These are phyloP conservation scores for Mycena chlorophos DNA, from an alignment of 768 basidiomycete genomes.

Conservation along the genomic window DNA sequence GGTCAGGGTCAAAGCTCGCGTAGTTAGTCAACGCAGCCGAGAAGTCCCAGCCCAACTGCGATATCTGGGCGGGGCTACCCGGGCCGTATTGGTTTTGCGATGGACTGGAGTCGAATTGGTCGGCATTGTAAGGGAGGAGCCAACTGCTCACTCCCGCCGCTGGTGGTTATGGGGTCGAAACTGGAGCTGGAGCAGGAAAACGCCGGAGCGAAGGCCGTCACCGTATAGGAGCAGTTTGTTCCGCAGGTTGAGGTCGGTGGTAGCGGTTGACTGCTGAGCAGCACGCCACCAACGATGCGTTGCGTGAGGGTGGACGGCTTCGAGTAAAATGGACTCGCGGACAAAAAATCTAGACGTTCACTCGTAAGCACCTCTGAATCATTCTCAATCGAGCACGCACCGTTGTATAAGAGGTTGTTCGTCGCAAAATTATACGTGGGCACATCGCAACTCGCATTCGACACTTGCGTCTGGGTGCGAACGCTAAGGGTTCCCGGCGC, in stretches of 20 bases:
- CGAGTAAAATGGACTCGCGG: neutral
- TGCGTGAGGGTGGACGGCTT: neutral
- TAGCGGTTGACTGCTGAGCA: conserved; percentile 5
- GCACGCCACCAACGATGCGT: conserved; percentile 1
- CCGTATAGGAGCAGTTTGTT: conserved; percentile 6
- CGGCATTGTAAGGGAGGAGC: neutral
- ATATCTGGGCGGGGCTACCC: neutral
- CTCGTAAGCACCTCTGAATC: neutral
- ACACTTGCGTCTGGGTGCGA: neutral
- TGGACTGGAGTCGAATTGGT: neutral
- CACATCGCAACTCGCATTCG: neutral
- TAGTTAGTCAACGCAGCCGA: neutral
- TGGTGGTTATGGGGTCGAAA: neutral
- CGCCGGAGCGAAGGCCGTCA: neutral
- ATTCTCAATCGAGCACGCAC: neutral
- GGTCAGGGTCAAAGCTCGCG: neutral
- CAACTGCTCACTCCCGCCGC: neutral
- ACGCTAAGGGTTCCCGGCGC: conserved; percentile 9
- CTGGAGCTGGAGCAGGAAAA: conserved; percentile 3
- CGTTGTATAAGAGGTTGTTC: conserved; percentile 1
- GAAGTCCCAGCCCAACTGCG: conserved; percentile 2
- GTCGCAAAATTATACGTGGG: conserved; percentile 6
- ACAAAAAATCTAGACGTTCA: neutral
- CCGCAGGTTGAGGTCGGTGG: conserved; percentile 5
- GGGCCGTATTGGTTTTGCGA: neutral